Percentiles rank a stretch among this genome's conserved stretches.
phyloP scores from a whole-genome alignment of 108 stramenopile genomes.

The Seminavis robusta region DNA sequence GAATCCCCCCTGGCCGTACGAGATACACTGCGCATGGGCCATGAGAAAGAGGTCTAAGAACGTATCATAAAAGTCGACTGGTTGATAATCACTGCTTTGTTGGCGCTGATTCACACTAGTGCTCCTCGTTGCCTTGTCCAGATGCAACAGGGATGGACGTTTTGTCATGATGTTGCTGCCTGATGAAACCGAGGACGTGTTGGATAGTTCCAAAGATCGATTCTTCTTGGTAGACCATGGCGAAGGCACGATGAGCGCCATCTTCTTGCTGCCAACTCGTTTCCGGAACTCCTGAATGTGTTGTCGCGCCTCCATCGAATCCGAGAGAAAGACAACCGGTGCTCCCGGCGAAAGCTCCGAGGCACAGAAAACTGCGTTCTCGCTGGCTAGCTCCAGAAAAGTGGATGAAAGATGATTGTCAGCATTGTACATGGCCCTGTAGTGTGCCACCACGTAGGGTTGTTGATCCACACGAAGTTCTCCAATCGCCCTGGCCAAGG shows the following conservation, averaged over 20 bases:
- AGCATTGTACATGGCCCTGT: slow-evolving; percentile 24
- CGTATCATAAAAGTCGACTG: slow-evolving; percentile 30
- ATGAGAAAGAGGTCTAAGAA: slow-evolving; percentile 47
- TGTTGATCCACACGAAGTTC: background rate
- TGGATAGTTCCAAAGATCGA: too few species aligned
- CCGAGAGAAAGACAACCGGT: slow-evolving; percentile 30
- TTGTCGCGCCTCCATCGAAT: slow-evolving; percentile 10
- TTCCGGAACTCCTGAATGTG: too few species aligned
- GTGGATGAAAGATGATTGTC: slow-evolving; percentile 15
- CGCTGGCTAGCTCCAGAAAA: slow-evolving; percentile 1
- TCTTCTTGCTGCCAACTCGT: too few species aligned
- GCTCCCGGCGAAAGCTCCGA: slow-evolving; percentile 22
- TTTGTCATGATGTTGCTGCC: too few species aligned
- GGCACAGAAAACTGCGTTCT: slow-evolving; percentile 32
- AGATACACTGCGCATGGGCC: slow-evolving; percentile 29
- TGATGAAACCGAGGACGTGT: too few species aligned
- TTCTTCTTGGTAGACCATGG: too few species aligned
- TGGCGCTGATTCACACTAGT: too few species aligned
- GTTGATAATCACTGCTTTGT: too few species aligned
- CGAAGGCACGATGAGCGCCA: too few species aligned
- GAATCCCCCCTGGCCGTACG: slow-evolving; percentile 40
- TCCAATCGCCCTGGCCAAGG: too few species aligned
- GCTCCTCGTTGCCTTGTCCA: too few species aligned
- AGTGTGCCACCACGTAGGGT: slow-evolving; percentile 29
- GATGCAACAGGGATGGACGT: too few species aligned